Evolutionary conservation across 345 rosid species (phyloP).

Genomic region (Eucalyptus pauciflora): DNA sequence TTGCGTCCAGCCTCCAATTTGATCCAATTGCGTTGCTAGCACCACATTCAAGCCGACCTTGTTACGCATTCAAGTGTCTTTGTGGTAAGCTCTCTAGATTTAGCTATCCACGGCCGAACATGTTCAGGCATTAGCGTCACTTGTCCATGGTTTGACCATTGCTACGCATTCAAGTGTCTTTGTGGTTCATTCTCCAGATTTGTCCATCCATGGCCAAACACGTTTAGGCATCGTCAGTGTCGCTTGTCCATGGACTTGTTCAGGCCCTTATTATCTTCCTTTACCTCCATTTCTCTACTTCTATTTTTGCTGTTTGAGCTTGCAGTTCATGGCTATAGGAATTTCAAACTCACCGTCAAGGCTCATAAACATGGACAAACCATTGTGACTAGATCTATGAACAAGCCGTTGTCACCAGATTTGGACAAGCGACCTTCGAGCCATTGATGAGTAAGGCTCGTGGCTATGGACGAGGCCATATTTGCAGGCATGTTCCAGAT

Average conservation of each 20-base stretch:
- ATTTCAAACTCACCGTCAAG: background rate
- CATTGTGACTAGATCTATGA: background rate
- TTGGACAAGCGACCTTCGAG: background rate
- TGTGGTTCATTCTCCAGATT: background rate
- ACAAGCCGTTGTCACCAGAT: background rate
- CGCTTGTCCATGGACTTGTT: background rate
- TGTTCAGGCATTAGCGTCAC: background rate
- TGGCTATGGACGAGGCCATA: background rate
- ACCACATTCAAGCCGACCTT: too few species aligned
- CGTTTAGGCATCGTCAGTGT: background rate
- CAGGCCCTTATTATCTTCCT: background rate
- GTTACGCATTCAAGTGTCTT: too few species aligned
- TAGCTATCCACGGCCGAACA: background rate
- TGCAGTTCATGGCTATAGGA: background rate
- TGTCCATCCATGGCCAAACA: background rate
- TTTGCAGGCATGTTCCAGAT: background rate
- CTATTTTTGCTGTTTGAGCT: background rate
- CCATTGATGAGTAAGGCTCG: background rate
- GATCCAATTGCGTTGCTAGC: too few species aligned
- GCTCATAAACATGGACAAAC: background rate
- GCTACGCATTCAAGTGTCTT: background rate
- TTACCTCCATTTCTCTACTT: background rate
- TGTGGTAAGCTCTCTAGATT: background rate
- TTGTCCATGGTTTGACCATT: background rate
- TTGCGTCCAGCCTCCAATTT: too few species aligned